Base-by-base conservation (phyloP, 2,329 filamentous ascomycete genomes). In the Metarhizium robertsii region DNA sequence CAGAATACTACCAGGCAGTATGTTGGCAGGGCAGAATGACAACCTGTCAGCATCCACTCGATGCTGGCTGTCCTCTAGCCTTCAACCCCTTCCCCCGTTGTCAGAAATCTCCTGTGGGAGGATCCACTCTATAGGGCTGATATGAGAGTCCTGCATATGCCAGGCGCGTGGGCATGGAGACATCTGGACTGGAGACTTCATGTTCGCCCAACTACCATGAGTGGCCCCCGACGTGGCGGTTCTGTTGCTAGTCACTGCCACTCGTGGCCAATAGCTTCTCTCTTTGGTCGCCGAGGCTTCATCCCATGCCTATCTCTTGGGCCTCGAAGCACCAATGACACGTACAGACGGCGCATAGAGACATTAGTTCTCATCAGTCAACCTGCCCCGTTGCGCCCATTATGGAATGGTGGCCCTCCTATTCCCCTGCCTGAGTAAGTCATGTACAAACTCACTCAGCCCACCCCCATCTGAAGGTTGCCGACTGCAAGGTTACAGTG, bases 121-220 rank as follows among this genome's bases (percentile, higher is more conserved):
- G 52, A 47, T 6, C 25, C n/a, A 45, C 53, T 45, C 46, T 45
- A 54, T 54, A 54, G 46, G 53, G 53, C 53, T 54, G 53, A 54
- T 20, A 38, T 34, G 53, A 29, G 32, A 34, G 7, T 34, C 29
- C 29, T 34, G 52, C 43, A 30, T 45, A 10, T 48, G n/a, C 14
- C 45, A 29, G 30, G 20, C 20, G 45, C 20, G 45, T 48, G 45
- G n/a, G 45, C 7, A 48, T 48, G 30, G 7, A 29, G 45, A 40
- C 38, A 34, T 34, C 32, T 34, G 38, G 38, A 40, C 32, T 34
- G 7, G 11, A 40, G 11, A 16, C 11, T 40, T 5, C 34, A 43
- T 43, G 3, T 4, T 43, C 42, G 42, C 42, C 34, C 46, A 50
- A 54, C 46, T 43, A 36, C 46, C 53, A 50, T 54, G 53, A 36